Evolutionary conservation across 2,329 filamentous ascomycete genomes (phyloP), one percentile per base, ranked within the genome.

Genomic region (Talaromyces verruculosus): DNA sequence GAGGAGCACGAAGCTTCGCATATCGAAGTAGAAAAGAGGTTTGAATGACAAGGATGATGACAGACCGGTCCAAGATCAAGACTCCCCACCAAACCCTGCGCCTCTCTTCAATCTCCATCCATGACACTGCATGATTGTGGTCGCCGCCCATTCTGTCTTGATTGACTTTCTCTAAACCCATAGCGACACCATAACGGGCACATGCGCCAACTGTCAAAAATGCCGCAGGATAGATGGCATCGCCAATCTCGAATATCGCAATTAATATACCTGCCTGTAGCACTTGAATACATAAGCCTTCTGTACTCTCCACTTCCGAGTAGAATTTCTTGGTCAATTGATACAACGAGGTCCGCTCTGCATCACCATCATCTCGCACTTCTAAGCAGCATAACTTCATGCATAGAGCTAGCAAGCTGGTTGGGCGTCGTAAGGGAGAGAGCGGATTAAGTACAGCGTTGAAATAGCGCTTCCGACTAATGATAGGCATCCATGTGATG

Each of bases 161-260:
- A 17, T 63, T 63, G 11, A 57, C 35, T 39, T 63, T 63, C 49
- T 63, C 61, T 33, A 63, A n/a, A 6, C 61, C 61, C 61, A 63
- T 35, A 10, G 49, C 61, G 15, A 57, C 17, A 45, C 61, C 61
- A 63, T 63, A 63, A 7, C 61, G 61, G 28, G 61, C 61, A 57
- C 61, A 63, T 57, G 61, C 37, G 10, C 61, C 61, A 5, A 63
- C 61, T 25, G 61, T 57, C 39, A 63, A 35, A 45, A 57, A 63
- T 35, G 61, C 61, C n/a, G 49, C 61, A 37, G 61, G 61, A 49
- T 63, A 63, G 17, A 63, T 63, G 25, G 61, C 61, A 45, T 63
- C 61, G 49, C 61, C 49, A 35, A 63, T 63, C n/a, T 63, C 61
- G 33, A 63, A 63, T 35, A 57, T 25, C 17, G 61, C 49, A 37